Evolutionary conservation across 495 filamentous ascomycete species (phyloP).

Genomic region (Trichoderma parareesei): DNA sequence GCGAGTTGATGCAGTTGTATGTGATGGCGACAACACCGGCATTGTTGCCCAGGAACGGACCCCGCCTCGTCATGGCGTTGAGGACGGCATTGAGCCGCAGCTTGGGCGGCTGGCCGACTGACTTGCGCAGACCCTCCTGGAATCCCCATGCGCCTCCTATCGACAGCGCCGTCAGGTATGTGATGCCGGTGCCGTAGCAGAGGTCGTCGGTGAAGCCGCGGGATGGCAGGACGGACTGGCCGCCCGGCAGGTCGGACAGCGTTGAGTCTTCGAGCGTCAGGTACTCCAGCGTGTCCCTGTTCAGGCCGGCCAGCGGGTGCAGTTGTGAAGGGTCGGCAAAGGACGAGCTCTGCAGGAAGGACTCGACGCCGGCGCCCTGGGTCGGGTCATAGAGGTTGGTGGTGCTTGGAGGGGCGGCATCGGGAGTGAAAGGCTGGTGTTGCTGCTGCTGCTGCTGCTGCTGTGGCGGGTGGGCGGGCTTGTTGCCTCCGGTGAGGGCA

Average conservation of each 20-base stretch:
- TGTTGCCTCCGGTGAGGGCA: conserved; percentile 71
- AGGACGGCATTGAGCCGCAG: conserved; percentile 86
- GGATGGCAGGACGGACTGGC: conserved; percentile 78
- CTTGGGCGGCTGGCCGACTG: conserved; percentile 70
- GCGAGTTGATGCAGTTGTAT: conserved; percentile 92
- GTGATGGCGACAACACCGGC: conserved; percentile 91
- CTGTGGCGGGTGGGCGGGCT: conserved; percentile 35
- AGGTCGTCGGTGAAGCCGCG: conserved; percentile 97
- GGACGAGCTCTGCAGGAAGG: conserved; percentile 63
- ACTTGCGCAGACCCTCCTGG: conserved; percentile 73
- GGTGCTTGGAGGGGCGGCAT: conserved; percentile 18
- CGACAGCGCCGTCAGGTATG: conserved; percentile 80
- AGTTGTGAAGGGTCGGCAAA: conserved; percentile 77
- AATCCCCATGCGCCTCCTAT: conserved; percentile 87
- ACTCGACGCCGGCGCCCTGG: conserved; percentile 67
- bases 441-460: conserved; percentile 34
- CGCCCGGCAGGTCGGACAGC: conserved; percentile 80
- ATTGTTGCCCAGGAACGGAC: conserved; percentile 93
- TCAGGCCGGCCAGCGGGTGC: conserved; percentile 89
- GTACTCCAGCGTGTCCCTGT: conserved; percentile 88
- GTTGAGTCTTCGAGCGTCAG: conserved; percentile 85
- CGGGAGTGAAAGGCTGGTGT: conserved; percentile 25
- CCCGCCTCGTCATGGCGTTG: conserved; percentile 84
- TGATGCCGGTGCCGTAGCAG: conserved; percentile 92
- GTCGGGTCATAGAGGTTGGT: conserved; percentile 52